A percentile compares a stretch with the other conserved stretches of the same genome.
phyloP scores from a whole-genome alignment of 1,284 basidiomycete species.

The Fomitopsis betulina region DNA sequence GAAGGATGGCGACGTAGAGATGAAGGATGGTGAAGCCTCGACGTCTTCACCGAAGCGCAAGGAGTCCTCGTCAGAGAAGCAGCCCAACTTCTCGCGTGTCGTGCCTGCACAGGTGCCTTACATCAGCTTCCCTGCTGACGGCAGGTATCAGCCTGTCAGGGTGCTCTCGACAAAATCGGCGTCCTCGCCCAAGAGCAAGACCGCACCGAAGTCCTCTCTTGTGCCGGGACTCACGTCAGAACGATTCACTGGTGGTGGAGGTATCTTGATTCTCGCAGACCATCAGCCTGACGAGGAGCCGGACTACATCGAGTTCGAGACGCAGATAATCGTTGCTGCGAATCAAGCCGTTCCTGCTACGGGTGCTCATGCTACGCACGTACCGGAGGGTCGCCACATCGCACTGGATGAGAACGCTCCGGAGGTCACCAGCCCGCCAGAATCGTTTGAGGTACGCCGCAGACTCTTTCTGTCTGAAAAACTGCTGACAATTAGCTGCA shows the following conservation, averaged over 20 bases:
- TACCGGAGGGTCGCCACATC: slow-evolving; percentile 40
- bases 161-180: slow-evolving; percentile 57
- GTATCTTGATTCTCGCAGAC: slow-evolving; percentile 79
- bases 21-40: slow-evolving; percentile 58
- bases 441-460: slow-evolving; percentile 69
- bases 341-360: slow-evolving; percentile 24
- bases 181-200: slow-evolving; percentile 34
- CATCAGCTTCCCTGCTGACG: slow-evolving; percentile 76
- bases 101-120: slow-evolving; percentile 86
- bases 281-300: slow-evolving; percentile 58
- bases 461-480: slow-evolving; percentile 7
- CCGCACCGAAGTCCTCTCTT: slow-evolving; percentile 15
- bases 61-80: slow-evolving; percentile 75
- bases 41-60: slow-evolving; percentile 46
- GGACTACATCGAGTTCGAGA: slow-evolving; percentile 73
- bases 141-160: slow-evolving; percentile 89
- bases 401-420: slow-evolving; percentile 65
- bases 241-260: slow-evolving; percentile 73
- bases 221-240: slow-evolving; percentile 40
- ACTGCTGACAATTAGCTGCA: slow-evolving; percentile 25
- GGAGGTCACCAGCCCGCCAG: slow-evolving; percentile 71
- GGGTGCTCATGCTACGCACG: slow-evolving; percentile 12
- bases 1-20: slow-evolving; percentile 68
- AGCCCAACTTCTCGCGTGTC: slow-evolving; percentile 90
- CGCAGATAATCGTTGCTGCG: slow-evolving; percentile 34